Conservation (phyloP, 164 flowering plant species). For the Sedum album region DNA sequence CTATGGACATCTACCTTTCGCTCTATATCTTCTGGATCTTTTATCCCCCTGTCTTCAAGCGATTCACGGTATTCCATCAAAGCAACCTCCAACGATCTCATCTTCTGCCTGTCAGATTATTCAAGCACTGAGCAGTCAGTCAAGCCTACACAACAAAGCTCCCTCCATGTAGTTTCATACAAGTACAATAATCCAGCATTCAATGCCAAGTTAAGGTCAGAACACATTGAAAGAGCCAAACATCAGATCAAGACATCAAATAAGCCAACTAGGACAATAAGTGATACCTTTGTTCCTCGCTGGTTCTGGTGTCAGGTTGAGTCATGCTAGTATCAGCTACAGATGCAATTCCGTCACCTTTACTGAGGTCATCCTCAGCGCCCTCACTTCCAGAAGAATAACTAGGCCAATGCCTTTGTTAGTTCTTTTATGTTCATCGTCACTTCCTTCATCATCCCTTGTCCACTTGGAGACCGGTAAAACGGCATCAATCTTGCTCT, state of each 20-base stretch:
- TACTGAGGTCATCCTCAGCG: conserved; percentile 43
- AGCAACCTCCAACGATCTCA: conserved; percentile 83
- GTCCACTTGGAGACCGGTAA: conserved; percentile 96
- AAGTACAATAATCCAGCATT: not conserved
- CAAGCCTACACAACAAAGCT: not conserved
- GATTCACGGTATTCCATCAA: conserved; percentile 91
- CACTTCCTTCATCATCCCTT: conserved; percentile 80
- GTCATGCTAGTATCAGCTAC: conserved; percentile 37
- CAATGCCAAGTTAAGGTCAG: no score
- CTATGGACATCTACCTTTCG: conserved; percentile 62
- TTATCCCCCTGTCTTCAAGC: conserved; percentile 80
- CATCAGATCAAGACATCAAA: not conserved
- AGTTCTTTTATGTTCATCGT: conserved; percentile 61
- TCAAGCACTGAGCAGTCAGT: conserved; percentile 2
- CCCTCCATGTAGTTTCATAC: not conserved
- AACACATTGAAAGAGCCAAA: not conserved
- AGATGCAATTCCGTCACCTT: conserved; percentile 40
- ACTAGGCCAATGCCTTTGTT: conserved; percentile 55
- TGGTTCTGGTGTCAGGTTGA: conserved; percentile 51
- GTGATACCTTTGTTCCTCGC: conserved; percentile 72
- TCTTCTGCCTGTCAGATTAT: conserved; percentile 54
- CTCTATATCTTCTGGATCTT: conserved; percentile 77
- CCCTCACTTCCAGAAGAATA: conserved; percentile 97
- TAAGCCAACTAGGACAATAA: not conserved
- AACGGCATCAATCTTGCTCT: conserved; percentile 51